Evolutionary conservation across 805 yeast genomes (phyloP).

Genomic region (Pichia manshurica): DNA sequence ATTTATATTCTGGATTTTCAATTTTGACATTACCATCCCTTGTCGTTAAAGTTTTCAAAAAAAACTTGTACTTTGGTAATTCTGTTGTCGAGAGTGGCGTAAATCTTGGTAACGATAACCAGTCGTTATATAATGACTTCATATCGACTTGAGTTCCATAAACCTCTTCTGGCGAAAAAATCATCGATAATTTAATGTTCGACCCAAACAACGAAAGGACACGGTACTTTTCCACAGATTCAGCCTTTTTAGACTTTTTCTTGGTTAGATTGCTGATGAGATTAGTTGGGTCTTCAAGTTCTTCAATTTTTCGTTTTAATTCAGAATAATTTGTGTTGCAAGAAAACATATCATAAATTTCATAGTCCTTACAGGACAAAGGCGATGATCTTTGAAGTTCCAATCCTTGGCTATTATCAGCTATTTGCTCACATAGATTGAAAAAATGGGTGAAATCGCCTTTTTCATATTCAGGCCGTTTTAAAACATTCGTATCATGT

Average conservation of each 20-base stretch:
- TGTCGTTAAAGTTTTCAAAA: conserved; percentile 10
- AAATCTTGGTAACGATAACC: conserved; percentile 41
- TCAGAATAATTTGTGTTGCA: conserved; percentile 15
- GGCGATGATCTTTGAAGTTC: not conserved
- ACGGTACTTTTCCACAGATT: not conserved
- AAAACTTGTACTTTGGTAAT: conserved; percentile 20
- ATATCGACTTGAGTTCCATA: conserved; percentile 65
- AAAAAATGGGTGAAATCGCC: conserved; percentile 3
- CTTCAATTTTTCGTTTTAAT: conserved; percentile 16
- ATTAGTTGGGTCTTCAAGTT: conserved; percentile 23
- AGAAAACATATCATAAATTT: conserved; percentile 30
- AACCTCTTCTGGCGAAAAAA: conserved; percentile 56
- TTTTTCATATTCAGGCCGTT: conserved; percentile 15
- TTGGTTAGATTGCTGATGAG: conserved; percentile 38
- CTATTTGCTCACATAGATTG: not conserved
- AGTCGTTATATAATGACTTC: conserved; percentile 42
- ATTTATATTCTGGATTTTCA: conserved; percentile 29
- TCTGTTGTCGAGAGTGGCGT: conserved; percentile 2
- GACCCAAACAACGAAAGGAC: conserved; percentile 1
- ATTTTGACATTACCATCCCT: conserved; percentile 26
- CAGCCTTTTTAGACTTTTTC: not conserved
- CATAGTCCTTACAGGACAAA: conserved; percentile 5
- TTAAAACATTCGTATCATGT: conserved; percentile 15
- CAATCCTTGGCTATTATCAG: not conserved
- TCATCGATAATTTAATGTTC: conserved; percentile 13